Conservation (phyloP, 2,329 filamentous ascomycete species). For the Tetracladium maxilliforme region DNA sequence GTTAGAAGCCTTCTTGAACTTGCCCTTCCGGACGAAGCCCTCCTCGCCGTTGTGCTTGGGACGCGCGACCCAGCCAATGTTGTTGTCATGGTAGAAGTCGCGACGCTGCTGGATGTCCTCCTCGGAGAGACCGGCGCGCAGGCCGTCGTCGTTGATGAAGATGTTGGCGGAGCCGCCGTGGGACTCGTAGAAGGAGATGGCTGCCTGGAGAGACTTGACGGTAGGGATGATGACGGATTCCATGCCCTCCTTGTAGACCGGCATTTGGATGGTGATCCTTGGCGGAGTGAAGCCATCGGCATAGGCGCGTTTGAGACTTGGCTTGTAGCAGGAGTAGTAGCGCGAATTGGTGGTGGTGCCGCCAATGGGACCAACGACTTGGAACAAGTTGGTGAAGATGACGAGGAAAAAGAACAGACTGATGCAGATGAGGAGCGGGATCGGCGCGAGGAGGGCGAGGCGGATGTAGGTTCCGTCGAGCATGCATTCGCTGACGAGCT, state of each 20-base stretch:
- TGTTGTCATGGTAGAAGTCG: conserved; percentile 41
- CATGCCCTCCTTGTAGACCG: conserved; percentile 33
- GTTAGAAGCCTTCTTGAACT: conserved; percentile 64
- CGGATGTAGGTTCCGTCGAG: conserved; percentile 21
- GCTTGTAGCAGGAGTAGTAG: conserved; percentile 27
- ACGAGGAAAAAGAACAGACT: conserved; percentile 28
- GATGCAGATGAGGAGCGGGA: conserved; percentile 20
- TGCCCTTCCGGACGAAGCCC: conserved; percentile 33
- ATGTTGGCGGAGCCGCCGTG: conserved; percentile 54
- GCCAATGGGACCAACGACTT: conserved; percentile 32
- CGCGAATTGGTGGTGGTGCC: conserved; percentile 25
- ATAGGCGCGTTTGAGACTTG: conserved; percentile 17
- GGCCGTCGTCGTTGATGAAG: conserved; percentile 54
- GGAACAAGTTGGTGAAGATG: conserved; percentile 29
- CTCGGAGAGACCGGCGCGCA: conserved; percentile 42
- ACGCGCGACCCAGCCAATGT: conserved; percentile 40
- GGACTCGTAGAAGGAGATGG: conserved; percentile 42
- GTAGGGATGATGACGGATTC: conserved; percentile 37
- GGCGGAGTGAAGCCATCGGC: conserved; percentile 16
- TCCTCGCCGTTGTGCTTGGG: conserved; percentile 34
- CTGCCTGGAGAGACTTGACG: conserved; percentile 36
- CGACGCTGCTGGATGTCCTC: conserved; percentile 31
- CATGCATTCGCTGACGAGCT: conserved; percentile 21
- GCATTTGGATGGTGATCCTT: conserved; percentile 34
- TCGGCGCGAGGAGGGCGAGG: conserved; percentile 18